Base-by-base conservation (phyloP, 352 stramenopile genomes). In the Globisporangium orthogonon region DNA sequence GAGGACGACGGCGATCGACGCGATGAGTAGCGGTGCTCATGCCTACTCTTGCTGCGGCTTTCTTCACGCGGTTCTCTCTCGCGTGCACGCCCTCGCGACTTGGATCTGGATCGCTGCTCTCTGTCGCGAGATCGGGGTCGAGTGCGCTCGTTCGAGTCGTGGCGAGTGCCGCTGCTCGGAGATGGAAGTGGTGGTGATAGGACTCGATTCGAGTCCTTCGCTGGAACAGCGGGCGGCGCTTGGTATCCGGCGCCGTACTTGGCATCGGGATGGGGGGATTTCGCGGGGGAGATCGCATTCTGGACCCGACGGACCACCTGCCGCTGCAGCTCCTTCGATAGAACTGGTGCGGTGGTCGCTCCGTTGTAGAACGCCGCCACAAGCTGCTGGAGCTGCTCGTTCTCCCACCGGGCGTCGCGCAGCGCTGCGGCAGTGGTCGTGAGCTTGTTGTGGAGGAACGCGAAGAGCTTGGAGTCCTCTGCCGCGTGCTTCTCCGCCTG, bases 371-470 rank as follows among this genome's bases (percentile, higher is more conserved):
- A 62, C 18, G 54, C 45, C 39, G 29, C 18, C 17, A 62, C 46
- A 10, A 58, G 28, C 46, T 63, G 18, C 31, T 66, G 46, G 1
- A 55, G 14, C 29, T 50, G 17, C 11, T 54, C 37, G 23, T 43
- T 63, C 29, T 51, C 56, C 56, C 56, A 62, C 37, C 45, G 35
- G 18, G 31, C 43, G 11, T 47, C 53, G 23, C 30, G 43, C 23
- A 60, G 33, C n/a, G 47, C 71, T 10, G 37, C 55, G 11, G 63
- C 39, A 23, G 18, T 23, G 29, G 60, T 56, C 44, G 53, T 43
- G 30, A 83, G 47, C 30, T 70, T 59, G 37, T 74, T 51, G 33
- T 71, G 62, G 2, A 81, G 43, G 13, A 71, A 78, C 23, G 63
- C 65, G 50, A 71, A 60, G 7, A 64, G 56, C 39, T 70, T 69